Percentiles rank a stretch among this genome's conserved stretches.
Conservation (phyloP, 2,329 filamentous ascomycete genomes). For the Bipolaris sorokiniana region DNA sequence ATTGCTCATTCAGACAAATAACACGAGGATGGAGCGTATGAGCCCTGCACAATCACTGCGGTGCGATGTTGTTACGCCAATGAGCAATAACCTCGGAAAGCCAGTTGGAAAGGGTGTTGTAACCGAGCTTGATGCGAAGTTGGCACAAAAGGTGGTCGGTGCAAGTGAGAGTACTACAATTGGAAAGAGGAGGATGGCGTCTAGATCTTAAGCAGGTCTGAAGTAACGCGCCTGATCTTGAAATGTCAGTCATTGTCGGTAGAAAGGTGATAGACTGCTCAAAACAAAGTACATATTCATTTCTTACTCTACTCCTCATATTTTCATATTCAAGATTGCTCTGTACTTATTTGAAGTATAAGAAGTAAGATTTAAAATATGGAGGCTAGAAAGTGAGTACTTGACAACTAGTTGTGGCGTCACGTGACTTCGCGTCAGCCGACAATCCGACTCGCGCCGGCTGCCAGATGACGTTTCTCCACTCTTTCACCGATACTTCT, state of each 20-base stretch:
- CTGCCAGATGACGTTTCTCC: conserved; percentile 19
- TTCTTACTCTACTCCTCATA: no score
- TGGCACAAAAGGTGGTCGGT: conserved; percentile 10
- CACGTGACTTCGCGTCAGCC: conserved; percentile 32
- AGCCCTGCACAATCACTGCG: conserved; percentile 12
- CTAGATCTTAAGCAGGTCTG: no score
- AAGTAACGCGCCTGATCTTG: no score
- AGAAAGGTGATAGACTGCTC: no score
- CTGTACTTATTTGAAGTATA: no score
- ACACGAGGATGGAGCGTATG: conserved; percentile 50
- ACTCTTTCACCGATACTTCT: conserved; percentile 9
- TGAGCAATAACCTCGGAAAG: conserved; percentile 19
- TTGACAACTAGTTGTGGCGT: not conserved
- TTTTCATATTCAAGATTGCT: no score
- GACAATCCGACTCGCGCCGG: conserved; percentile 21
- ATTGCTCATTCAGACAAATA: conserved; percentile 49
- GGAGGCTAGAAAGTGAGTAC: no score
- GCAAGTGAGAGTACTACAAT: conserved; percentile 10
- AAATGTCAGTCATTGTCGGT: no score
- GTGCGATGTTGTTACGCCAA: conserved; percentile 18
- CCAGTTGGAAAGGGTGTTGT: conserved; percentile 12
- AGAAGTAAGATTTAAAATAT: no score
- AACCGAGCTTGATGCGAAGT: conserved; percentile 9
- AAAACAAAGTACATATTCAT: no score
- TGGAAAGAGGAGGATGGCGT: no score